These are phyloP conservation scores for Pichia sporocuriosa DNA, from an alignment of 805 yeast species.

Conservation along the genomic window DNA sequence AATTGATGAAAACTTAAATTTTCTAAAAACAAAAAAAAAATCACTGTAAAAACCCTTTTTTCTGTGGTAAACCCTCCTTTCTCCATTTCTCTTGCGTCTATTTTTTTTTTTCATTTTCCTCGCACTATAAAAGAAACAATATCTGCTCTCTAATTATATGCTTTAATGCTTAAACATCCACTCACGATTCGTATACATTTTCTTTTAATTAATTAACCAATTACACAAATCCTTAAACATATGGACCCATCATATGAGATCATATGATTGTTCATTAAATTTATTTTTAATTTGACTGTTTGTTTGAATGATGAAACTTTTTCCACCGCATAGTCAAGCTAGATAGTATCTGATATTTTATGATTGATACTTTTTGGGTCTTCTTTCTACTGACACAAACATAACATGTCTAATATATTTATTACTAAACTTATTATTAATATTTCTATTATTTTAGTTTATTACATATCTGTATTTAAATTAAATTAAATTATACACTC, in stretches of 20 bases:
- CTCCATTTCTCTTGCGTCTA: too few relatives aligned
- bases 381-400: slow-evolving; percentile 33
- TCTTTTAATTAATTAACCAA: too few relatives aligned
- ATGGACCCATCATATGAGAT: neutral
- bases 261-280: neutral
- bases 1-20: too few relatives aligned
- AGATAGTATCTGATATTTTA: slow-evolving; percentile 37
- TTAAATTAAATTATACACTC: neutral
- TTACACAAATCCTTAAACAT: neutral
- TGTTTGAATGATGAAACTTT: slow-evolving; percentile 26
- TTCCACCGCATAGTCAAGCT: slow-evolving; percentile 33
- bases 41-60: too few relatives aligned
- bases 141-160: too few relatives aligned
- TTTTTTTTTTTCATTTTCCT: too few relatives aligned
- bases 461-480: neutral
- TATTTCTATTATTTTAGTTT: neutral
- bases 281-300: neutral
- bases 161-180: too few relatives aligned
- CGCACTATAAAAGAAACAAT: too few relatives aligned
- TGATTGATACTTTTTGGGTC: slow-evolving; percentile 34
- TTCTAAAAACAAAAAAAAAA: too few relatives aligned
- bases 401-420: too few relatives aligned
- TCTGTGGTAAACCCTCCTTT: too few relatives aligned
- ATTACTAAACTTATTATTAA: neutral
- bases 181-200: too few relatives aligned